phyloP scores from a whole-genome alignment of 306 rosid genomes.

The Castanea sativa region DNA sequence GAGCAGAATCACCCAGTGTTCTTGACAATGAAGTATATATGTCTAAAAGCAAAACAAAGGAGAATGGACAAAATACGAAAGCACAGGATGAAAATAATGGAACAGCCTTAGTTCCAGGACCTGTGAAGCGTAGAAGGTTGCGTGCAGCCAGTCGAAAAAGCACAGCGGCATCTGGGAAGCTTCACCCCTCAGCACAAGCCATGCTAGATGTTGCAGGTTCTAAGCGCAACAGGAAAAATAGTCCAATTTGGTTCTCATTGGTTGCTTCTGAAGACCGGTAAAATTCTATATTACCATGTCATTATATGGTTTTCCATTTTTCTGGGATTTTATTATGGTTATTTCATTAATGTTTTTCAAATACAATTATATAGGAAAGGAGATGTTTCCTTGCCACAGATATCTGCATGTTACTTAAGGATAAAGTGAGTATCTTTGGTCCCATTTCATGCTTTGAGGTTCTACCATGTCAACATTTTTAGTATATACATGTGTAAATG shows the following conservation, averaged over 20 bases:
- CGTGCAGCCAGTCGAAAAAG: conserved; percentile 62
- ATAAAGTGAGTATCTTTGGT: conserved; percentile 60
- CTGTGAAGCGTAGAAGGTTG: conserved; percentile 60
- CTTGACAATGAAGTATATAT: conserved; percentile 32
- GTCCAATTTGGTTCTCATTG: conserved; percentile 92
- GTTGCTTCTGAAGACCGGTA: conserved; percentile 91
- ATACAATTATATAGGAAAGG: conserved; percentile 71
- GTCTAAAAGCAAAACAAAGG: conserved; percentile 65
- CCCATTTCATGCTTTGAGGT: conserved; percentile 22
- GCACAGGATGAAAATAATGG: conserved; percentile 57
- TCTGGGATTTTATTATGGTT: conserved; percentile 4
- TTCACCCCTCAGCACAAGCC: conserved; percentile 54
- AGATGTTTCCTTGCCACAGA: conserved; percentile 82
- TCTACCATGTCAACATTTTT: not conserved
- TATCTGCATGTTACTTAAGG: conserved; percentile 79
- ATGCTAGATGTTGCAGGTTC: conserved; percentile 56
- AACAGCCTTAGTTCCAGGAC: conserved; percentile 43
- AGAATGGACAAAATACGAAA: conserved; percentile 48
- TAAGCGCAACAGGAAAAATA: conserved; percentile 44
- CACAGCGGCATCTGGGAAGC: conserved; percentile 47
- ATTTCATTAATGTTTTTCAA: conserved; percentile 20
- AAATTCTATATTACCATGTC: conserved; percentile 19
- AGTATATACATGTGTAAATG: not conserved
- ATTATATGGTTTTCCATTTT: conserved; percentile 6
- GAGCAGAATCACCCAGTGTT: conserved; percentile 43